These are phyloP conservation scores for Hygrophoropsis aurantiaca DNA, from an alignment of 768 basidiomycete genomes.

Conservation along the genomic window DNA sequence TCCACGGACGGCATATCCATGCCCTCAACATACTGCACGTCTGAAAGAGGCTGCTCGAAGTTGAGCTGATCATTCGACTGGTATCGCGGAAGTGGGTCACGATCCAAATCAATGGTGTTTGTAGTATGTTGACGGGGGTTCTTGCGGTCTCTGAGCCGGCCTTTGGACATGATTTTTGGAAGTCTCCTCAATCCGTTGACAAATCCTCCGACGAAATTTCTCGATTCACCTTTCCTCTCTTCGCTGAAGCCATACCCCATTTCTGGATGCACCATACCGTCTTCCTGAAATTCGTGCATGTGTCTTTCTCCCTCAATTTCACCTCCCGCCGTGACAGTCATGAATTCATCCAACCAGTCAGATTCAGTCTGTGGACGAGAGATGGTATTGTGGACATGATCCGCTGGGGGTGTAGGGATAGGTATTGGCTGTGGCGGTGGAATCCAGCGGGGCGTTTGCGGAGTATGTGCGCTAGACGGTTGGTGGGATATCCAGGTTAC, in stretches of 20 bases:
- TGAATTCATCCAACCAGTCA: constrained; percentile 25
- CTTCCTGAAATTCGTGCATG: constrained; percentile 2
- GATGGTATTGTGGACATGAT: not conserved
- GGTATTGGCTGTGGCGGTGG: constrained; percentile 11
- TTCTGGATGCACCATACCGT: not conserved
- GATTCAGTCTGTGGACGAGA: constrained; percentile 11
- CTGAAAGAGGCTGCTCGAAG: constrained; percentile 4
- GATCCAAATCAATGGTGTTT: constrained; percentile 16
- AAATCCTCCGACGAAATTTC: constrained; percentile 25
- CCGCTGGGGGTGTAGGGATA: constrained; percentile 9
- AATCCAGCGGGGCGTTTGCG: constrained; percentile 8
- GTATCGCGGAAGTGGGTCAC: constrained; percentile 10
- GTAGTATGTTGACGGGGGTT: constrained; percentile 9
- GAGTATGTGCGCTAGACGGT: constrained; percentile 6
- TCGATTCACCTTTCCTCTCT: constrained; percentile 6
- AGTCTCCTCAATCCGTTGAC: constrained; percentile 34
- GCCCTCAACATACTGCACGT: constrained; percentile 3
- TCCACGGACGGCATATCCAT: constrained; percentile 20
- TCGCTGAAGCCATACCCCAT: not conserved
- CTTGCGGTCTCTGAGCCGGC: constrained; percentile 8
- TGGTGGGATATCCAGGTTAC: constrained; percentile 22
- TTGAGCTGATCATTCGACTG: constrained; percentile 17
- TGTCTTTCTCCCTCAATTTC: constrained; percentile 3
- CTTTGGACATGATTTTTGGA: constrained; percentile 16
- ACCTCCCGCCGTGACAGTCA: constrained; percentile 13